Base-by-base conservation (phyloP, 805 yeast species). In the Ogataea paraovalis region DNA sequence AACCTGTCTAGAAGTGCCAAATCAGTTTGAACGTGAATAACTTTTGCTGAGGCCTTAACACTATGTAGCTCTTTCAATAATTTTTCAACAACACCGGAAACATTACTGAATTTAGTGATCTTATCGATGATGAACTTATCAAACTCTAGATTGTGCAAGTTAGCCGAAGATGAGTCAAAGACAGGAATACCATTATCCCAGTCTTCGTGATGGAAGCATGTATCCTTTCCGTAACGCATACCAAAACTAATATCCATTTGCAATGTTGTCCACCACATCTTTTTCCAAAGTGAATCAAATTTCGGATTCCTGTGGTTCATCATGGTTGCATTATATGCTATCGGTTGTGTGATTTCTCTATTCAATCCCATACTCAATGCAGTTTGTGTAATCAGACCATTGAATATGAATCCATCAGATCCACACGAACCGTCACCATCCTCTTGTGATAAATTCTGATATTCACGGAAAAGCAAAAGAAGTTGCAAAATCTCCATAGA, bases 381-480 rank as follows among this genome's bases (percentile, higher is more conserved):
- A 62, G 71, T 69, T 38, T 71, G 69, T 9, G 65, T 48, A 7
- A 73, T 50, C 32, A 72, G 51, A 1, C 73, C 74, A 30, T 61
- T 65, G 41, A 62, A 64, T 3, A 71, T 62, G 32, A 59, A 62
- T 1, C 76, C 68, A 46, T 71, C 74, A 16, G 70, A 64, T 10
- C 71, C 73, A 40, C 70, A 73, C 3, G 64, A 59, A 7, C 78
- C 78, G 52, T 78, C 81, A 20, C 79, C 77, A 54, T 75, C 78
- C 54, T 76, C 80, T 4, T 76, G 79, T 0, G 78, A 66, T 50
- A 64, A 54, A 28, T 56, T 61, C 52, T 64, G 73, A 61, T 78
- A 78, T 34, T 66, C 52, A 48, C 76, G 62, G 32, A 68, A 55
- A 38, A 68, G 60, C 39, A 73, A 50, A 3, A 75, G 60, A 25